A percentile compares a stretch with the other conserved stretches of the same genome.
Conservation (phyloP, 495 filamentous ascomycete genomes). For the Pyronema domesticum region DNA sequence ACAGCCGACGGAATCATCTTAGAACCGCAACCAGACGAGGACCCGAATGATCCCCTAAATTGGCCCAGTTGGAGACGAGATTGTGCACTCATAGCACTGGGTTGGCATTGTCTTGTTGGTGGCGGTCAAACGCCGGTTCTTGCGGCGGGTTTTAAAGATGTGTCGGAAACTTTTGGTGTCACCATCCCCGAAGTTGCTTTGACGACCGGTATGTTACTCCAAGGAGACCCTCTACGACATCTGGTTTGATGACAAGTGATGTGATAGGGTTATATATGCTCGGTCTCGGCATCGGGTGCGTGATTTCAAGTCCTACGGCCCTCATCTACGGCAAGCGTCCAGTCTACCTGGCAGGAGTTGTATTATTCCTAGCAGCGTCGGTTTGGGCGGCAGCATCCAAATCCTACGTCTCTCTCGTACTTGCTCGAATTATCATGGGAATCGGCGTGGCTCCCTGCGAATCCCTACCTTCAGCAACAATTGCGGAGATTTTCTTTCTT, state of each 20-base stretch:
- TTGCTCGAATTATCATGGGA: slow-evolving; percentile 75
- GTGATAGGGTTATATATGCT: slow-evolving; percentile 73
- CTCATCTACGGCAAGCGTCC: slow-evolving; percentile 83
- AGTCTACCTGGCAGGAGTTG: slow-evolving; percentile 65
- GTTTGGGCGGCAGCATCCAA: slow-evolving; percentile 78
- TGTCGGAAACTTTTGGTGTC: slow-evolving; percentile 54
- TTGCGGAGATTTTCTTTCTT: slow-evolving; percentile 92
- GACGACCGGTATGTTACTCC: slow-evolving; percentile 39
- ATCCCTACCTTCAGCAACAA: slow-evolving; percentile 81
- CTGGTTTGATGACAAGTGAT: neutral
- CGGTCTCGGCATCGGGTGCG: slow-evolving; percentile 70
- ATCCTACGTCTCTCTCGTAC: slow-evolving; percentile 58
- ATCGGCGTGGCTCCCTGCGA: slow-evolving; percentile 78
- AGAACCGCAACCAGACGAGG: slow-evolving; percentile 83
- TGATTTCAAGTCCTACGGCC: slow-evolving; percentile 67
- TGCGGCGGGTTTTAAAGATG: slow-evolving; percentile 74
- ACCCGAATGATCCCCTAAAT: slow-evolving; percentile 79
- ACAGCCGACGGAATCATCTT: slow-evolving; percentile 77
- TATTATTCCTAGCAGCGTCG: slow-evolving; percentile 57
- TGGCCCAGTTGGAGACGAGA: slow-evolving; percentile 78
- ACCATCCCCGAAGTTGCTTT: slow-evolving; percentile 59
- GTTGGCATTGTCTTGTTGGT: slow-evolving; percentile 81
- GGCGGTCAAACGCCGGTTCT: slow-evolving; percentile 86
- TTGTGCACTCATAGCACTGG: slow-evolving; percentile 61
- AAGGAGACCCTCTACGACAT: neutral